Evolutionary conservation across 2,329 filamentous ascomycete species (phyloP).

Genomic region (Eurotiales sp.): DNA sequence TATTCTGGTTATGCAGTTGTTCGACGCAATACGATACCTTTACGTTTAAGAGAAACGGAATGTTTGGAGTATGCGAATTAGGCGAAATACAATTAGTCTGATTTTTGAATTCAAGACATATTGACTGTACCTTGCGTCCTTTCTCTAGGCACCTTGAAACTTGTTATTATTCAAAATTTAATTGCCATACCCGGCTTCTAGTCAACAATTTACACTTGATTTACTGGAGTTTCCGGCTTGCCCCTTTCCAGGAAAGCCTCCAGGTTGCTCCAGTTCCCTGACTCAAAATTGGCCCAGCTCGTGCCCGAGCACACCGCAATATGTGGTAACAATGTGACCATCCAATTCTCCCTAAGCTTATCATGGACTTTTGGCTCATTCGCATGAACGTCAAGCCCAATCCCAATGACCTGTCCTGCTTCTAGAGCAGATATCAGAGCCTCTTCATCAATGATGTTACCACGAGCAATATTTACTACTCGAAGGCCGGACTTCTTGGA

Average conservation of each 20-base stretch:
- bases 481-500: slow-evolving; percentile 6
- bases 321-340: slow-evolving; percentile 8
- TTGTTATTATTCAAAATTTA: background rate
- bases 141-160: background rate
- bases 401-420: slow-evolving; percentile 5
- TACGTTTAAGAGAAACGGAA: too few relatives aligned
- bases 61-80: too few relatives aligned
- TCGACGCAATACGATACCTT: too few relatives aligned
- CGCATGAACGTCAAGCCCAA: slow-evolving; percentile 8
- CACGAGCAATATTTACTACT: slow-evolving; percentile 11
- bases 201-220: slow-evolving; percentile 1
- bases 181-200: background rate
- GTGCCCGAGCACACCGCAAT: slow-evolving; percentile 7
- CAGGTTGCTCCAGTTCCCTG: slow-evolving; percentile 3
- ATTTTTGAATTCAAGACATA: too few relatives aligned
- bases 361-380: slow-evolving; percentile 9
- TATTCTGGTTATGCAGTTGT: too few relatives aligned
- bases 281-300: slow-evolving; percentile 8
- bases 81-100: too few relatives aligned
- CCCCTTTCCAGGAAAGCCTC: slow-evolving; percentile 7
- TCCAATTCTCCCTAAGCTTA: slow-evolving; percentile 6
- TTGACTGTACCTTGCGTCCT: too few relatives aligned
- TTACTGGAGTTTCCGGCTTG: slow-evolving; percentile 7
- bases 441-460: slow-evolving; percentile 11
- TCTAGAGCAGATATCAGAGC: slow-evolving; percentile 7